A percentile compares a stretch with the other conserved stretches of the same genome.
Conservation (phyloP, 2,329 filamentous ascomycete species). For the Verticillium nonalfalfae region DNA sequence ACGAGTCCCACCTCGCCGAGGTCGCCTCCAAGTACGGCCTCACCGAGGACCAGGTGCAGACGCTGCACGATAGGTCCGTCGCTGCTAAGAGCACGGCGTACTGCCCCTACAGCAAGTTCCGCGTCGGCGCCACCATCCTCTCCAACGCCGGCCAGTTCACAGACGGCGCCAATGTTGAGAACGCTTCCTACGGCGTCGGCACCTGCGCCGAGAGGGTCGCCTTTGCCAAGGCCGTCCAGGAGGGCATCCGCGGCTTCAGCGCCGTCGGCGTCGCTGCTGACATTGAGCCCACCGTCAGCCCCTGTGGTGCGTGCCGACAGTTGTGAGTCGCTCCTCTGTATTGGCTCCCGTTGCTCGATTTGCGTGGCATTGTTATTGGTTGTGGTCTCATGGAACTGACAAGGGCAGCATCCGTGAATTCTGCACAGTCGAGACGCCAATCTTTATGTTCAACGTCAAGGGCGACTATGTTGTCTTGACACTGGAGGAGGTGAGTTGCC, state of each 20-base stretch:
- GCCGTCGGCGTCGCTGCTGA: conserved; percentile 85
- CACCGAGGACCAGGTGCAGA: conserved; percentile 55
- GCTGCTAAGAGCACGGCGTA: conserved; percentile 76
- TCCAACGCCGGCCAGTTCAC: conserved; percentile 46
- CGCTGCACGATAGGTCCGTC: conserved; percentile 55
- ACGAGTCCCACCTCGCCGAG: conserved; percentile 9
- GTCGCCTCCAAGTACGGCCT: conserved; percentile 41
- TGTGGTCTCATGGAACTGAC: conserved; percentile 4
- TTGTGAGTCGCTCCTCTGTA: conserved; percentile 52
- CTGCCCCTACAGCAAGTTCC: conserved; percentile 90
- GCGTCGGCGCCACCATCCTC: conserved; percentile 78
- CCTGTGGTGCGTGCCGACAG: conserved; percentile 95
- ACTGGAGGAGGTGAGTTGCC: conserved; percentile 53
- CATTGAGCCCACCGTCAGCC: conserved; percentile 60
- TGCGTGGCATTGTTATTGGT: not conserved
- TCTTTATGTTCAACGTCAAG: conserved; percentile 90
- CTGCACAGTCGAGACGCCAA: conserved; percentile 59
- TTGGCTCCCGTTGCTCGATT: not conserved
- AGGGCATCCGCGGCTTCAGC: conserved; percentile 53
- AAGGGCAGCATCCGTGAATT: conserved; percentile 66
- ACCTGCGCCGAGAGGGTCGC: conserved; percentile 94
- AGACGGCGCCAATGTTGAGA: conserved; percentile 85
- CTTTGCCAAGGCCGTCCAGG: conserved; percentile 69
- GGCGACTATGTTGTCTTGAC: conserved; percentile 65
- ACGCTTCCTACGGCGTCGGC: conserved; percentile 88